Conservation (phyloP, 345 rosid species). For the Acer negundo region DNA sequence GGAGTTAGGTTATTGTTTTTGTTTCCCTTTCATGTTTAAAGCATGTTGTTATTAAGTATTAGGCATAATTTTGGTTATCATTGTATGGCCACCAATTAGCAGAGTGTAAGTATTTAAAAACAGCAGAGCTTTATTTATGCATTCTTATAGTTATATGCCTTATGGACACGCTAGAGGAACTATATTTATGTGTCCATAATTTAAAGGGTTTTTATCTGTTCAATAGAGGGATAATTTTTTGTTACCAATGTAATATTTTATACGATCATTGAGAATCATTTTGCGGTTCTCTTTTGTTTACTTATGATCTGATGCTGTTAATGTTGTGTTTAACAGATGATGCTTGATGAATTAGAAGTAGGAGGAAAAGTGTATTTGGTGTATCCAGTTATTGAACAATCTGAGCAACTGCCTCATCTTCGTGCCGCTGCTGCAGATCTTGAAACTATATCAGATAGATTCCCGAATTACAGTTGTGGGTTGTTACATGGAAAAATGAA, state of each 20-base stretch:
- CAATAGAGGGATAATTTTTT: neutral
- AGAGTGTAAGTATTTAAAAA: neutral
- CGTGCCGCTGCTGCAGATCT: conserved; percentile 88
- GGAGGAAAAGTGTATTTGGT: conserved; percentile 89
- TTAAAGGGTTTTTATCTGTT: neutral
- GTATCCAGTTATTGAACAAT: conserved; percentile 85
- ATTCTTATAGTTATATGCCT: too few relatives aligned
- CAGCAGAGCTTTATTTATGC: neutral
- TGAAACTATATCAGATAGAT: conserved; percentile 55
- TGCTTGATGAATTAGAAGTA: conserved; percentile 66
- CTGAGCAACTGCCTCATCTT: conserved; percentile 94
- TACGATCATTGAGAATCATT: neutral
- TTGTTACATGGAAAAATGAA: conserved; percentile 90
- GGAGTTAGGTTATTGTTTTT: neutral
- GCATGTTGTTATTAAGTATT: neutral
- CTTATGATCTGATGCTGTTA: neutral
- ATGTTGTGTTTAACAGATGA: conserved; percentile 56
- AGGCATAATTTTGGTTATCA: neutral
- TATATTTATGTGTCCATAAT: neutral
- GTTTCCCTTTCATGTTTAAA: neutral
- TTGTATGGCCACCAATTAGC: neutral
- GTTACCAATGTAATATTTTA: neutral
- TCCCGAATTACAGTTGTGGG: conserved; percentile 74
- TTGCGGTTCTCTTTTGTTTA: neutral
- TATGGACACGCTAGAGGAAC: neutral